These are phyloP conservation scores for Mucor ambiguus DNA, from an alignment of 371 early-diverging fungal species.

Conservation along the genomic window DNA sequence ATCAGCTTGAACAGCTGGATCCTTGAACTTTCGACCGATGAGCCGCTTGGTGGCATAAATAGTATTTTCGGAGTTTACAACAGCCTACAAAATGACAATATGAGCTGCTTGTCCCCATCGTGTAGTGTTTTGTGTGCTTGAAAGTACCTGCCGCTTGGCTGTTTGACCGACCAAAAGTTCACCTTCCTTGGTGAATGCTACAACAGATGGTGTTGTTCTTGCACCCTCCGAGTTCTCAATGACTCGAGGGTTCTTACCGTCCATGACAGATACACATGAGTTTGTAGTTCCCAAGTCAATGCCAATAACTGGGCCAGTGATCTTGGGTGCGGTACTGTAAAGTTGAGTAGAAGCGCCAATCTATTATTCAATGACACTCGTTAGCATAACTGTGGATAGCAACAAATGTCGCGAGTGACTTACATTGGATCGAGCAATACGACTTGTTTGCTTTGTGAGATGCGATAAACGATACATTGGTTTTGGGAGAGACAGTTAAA, in stretches of 20 bases:
- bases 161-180: conserved; percentile 91
- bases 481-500: background rate
- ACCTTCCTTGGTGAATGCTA: conserved; percentile 87
- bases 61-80: conserved; percentile 91
- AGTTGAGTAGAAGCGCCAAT: background rate
- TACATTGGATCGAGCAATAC: background rate
- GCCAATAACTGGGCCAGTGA: conserved; percentile 92
- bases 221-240: conserved; percentile 94
- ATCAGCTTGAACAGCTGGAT: conserved; percentile 84
- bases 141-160: conserved; percentile 77
- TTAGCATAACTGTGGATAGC: background rate
- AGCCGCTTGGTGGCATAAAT: conserved; percentile 94
- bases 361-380: background rate
- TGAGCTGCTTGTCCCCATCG: background rate
- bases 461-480: background rate
- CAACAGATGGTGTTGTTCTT: conserved; percentile 95
- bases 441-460: background rate
- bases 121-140: background rate
- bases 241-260: conserved; percentile 91
- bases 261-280: conserved; percentile 96
- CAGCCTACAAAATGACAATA: conserved; percentile 52
- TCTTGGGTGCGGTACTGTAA: background rate
- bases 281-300: conserved; percentile 99
- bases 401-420: background rate
- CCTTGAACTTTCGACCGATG: conserved; percentile 93